Conservation (phyloP, 371 early-diverging fungal genomes). For the Mucor ambiguus region DNA sequence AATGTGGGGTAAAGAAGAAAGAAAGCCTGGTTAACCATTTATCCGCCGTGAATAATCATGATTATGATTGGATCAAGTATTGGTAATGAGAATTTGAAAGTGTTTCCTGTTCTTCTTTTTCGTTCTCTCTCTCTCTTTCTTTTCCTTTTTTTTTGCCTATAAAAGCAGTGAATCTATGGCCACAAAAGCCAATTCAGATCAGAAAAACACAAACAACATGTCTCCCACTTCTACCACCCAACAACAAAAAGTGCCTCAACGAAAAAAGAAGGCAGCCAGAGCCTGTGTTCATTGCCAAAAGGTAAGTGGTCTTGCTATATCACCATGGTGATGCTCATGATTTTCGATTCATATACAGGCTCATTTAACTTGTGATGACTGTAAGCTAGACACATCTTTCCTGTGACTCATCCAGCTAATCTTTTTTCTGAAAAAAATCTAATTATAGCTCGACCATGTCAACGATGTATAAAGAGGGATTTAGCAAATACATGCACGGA, state of each 20-base stretch:
- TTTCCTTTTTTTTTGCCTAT: background rate
- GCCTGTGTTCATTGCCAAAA: conserved; percentile 59
- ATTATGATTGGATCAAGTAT: background rate
- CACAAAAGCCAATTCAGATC: background rate
- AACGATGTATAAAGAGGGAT: conserved; percentile 77
- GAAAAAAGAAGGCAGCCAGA: conserved; percentile 41
- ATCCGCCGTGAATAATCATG: background rate
- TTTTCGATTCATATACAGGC: conserved; percentile 29
- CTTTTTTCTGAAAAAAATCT: background rate
- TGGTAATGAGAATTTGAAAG: background rate
- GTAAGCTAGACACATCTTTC: conserved; percentile 32
- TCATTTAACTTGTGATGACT: conserved; percentile 66
- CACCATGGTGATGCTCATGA: background rate
- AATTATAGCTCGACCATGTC: conserved; percentile 72
- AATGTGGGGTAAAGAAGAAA: background rate
- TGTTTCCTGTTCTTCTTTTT: conserved; percentile 2
- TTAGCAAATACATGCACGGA: conserved; percentile 73
- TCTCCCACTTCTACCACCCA: conserved; percentile 15
- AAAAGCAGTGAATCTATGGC: conserved; percentile 2
- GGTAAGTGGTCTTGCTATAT: conserved; percentile 11
- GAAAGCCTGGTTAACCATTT: background rate
- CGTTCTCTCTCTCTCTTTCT: background rate
- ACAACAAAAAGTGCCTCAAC: conserved; percentile 12
- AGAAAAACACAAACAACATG: background rate
- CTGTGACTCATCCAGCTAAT: conserved; percentile 4